A percentile compares a stretch with the other conserved stretches of the same genome.
Evolutionary conservation across 2,329 filamentous ascomycete genomes (phyloP).

Genomic region (Coniella vitis): DNA sequence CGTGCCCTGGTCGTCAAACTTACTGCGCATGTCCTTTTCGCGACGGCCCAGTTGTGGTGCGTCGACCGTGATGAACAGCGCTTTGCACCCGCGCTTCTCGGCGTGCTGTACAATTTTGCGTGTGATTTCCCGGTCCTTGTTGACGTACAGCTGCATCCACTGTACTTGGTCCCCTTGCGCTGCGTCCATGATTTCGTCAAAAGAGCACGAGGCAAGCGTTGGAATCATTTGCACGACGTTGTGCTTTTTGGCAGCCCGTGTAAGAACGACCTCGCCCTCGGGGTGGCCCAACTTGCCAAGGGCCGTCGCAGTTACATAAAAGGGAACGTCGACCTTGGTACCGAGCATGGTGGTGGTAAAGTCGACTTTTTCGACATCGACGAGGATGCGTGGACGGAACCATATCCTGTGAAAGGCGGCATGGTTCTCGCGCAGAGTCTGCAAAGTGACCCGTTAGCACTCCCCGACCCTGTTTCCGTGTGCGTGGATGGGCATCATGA

Average conservation of each 20-base stretch:
- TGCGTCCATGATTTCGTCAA: conserved; percentile 94
- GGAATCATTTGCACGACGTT: conserved; percentile 98
- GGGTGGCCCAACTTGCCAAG: conserved; percentile 90
- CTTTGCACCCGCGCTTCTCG: conserved; percentile 85
- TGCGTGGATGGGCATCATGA: too few species aligned
- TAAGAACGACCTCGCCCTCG: conserved; percentile 90
- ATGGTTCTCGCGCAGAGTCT: conserved; percentile 95
- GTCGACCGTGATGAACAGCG: conserved; percentile 96
- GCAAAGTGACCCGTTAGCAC: conserved; percentile 3
- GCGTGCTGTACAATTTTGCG: conserved; percentile 86
- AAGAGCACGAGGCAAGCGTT: conserved; percentile 91
- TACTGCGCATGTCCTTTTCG: conserved; percentile 96
- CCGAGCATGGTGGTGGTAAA: conserved; percentile 91
- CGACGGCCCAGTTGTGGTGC: conserved; percentile 89
- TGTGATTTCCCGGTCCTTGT: conserved; percentile 89
- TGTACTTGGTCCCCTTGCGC: conserved; percentile 73
- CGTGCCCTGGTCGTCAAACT: conserved; percentile 78
- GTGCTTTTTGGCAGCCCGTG: conserved; percentile 75
- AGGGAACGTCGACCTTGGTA: conserved; percentile 73
- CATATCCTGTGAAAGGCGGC: conserved; percentile 92
- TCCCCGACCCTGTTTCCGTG: too few species aligned
- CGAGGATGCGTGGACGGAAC: conserved; percentile 86
- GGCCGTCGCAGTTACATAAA: conserved; percentile 95
- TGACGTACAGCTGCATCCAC: conserved; percentile 97
- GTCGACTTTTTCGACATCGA: conserved; percentile 84